Base-by-base conservation (phyloP, 768 basidiomycete species). In the Lactarius akahatsu region DNA sequence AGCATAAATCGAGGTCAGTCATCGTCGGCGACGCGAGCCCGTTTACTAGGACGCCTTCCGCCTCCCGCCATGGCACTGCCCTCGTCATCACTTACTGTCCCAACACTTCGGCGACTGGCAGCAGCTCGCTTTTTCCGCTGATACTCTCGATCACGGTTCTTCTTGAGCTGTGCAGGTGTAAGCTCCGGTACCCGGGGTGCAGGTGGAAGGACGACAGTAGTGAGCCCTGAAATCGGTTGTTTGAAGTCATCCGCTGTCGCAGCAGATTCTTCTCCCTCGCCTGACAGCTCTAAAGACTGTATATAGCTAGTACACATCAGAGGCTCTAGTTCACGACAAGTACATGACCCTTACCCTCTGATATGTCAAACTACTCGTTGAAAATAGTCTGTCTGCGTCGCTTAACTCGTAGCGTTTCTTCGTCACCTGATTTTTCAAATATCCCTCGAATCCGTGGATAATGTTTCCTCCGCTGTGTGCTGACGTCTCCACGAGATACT, bases 371-470 rank as follows among this genome's bases (percentile, higher is more conserved):
- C 91, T 93, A 77, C 91, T 93, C 65, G 82, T 88, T 2, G 92
- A 92, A 76, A 94, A 94, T 68, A 93, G 79, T 57, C 92, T 82
- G 73, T 94, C 92, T 15, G 83, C 78, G 64, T 94, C 92, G 67
- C 83, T 85, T 64, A 92, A 83, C 70, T 94, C 91, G 70, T 88
- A 85, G 73, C 87, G 88, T 73, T 88, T 82, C 71, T 91, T 80
- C 8, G 83, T 85, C 10, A 83, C 83, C 65, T 87, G 89, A 71
- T 88, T 88, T 76, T 94, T 94, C 65, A 94, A 83, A 73, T 93
- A 94, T 50, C 88, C 86, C 62, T 94, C 92, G 69, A 94, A 94
- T 4, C 92, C 92, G 71, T 89, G 89, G 43, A 94, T 89, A 61
- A 94, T 93, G 71, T 94, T 94, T 36, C 92, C 92, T 20, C 92